Evolutionary conservation across 805 yeast species (phyloP).

Genomic region (Ogataea zsoltii): DNA sequence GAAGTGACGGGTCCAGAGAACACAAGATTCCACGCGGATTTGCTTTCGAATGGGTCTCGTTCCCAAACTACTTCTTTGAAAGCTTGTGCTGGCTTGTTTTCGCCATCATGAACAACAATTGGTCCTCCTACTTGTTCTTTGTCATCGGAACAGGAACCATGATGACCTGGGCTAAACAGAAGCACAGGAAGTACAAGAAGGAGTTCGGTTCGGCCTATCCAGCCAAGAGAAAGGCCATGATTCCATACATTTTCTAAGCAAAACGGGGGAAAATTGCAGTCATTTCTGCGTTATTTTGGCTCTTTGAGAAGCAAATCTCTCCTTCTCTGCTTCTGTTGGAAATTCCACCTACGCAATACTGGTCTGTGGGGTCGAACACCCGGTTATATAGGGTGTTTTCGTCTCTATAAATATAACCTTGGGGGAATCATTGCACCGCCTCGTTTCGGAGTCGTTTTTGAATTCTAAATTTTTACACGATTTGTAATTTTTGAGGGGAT

Average conservation of each 20-base stretch:
- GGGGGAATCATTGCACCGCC: too few relatives aligned
- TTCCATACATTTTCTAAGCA: slow-evolving; percentile 68
- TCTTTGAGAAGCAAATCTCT: too few relatives aligned
- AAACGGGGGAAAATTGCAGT: neutral
- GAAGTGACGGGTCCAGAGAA: slow-evolving; percentile 56
- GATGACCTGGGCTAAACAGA: slow-evolving; percentile 90
- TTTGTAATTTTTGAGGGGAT: neutral
- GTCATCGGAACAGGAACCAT: slow-evolving; percentile 76
- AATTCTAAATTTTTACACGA: too few relatives aligned
- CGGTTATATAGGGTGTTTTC: too few relatives aligned
- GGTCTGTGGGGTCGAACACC: too few relatives aligned
- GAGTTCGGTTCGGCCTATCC: slow-evolving; percentile 81
- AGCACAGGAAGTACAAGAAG: slow-evolving; percentile 66
- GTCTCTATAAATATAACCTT: too few relatives aligned
- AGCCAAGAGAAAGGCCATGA: slow-evolving; percentile 69
- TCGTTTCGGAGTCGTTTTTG: too few relatives aligned
- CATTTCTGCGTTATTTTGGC: neutral
- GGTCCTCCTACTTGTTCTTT: slow-evolving; percentile 73
- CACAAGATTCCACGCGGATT: slow-evolving; percentile 81
- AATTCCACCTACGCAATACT: too few relatives aligned
- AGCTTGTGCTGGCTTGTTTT: slow-evolving; percentile 70
- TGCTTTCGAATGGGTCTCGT: slow-evolving; percentile 77
- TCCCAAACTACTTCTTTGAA: slow-evolving; percentile 95
- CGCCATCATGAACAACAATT: slow-evolving; percentile 71
- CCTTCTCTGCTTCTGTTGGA: too few relatives aligned